Evolutionary conservation across 108 stramenopile genomes (phyloP).

Genomic region (Hondaea fermentalgiana): DNA sequence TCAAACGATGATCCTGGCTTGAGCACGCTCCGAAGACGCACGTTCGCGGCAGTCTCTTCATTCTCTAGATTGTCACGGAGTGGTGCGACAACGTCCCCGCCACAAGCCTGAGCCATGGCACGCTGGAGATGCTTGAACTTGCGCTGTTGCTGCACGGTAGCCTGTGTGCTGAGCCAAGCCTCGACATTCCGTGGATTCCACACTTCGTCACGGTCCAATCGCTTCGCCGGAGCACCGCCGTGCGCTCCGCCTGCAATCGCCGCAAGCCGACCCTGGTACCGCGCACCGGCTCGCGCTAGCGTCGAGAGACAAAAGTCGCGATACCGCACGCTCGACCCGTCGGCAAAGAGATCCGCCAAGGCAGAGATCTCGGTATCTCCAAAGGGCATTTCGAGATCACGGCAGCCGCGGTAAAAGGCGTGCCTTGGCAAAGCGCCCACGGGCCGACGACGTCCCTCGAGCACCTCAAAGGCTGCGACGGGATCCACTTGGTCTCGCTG

Average conservation of each 20-base stretch:
- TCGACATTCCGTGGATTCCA: neutral
- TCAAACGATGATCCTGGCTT: too few species aligned
- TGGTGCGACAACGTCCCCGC: too few species aligned
- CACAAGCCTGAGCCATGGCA: neutral
- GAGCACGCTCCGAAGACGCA: too few species aligned
- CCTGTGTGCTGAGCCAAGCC: neutral
- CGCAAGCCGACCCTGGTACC: neutral
- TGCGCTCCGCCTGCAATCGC: neutral
- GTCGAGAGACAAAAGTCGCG: neutral
- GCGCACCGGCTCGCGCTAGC: neutral
- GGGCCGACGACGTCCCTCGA: neutral
- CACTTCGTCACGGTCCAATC: neutral
- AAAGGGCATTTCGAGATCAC: neutral
- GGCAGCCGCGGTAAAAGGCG: constrained; percentile 6
- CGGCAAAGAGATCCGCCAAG: neutral
- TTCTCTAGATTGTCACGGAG: too few species aligned
- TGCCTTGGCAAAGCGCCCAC: neutral
- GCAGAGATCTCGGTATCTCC: neutral
- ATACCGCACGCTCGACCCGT: neutral
- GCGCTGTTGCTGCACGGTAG: neutral
- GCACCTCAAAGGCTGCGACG: neutral
- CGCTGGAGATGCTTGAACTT: neutral
- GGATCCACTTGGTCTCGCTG: neutral
- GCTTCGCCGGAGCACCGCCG: neutral
- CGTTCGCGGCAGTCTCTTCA: too few species aligned